These are phyloP conservation scores for Taphrina pruni DNA, from an alignment of 1,139 yeast genomes.

Conservation along the genomic window DNA sequence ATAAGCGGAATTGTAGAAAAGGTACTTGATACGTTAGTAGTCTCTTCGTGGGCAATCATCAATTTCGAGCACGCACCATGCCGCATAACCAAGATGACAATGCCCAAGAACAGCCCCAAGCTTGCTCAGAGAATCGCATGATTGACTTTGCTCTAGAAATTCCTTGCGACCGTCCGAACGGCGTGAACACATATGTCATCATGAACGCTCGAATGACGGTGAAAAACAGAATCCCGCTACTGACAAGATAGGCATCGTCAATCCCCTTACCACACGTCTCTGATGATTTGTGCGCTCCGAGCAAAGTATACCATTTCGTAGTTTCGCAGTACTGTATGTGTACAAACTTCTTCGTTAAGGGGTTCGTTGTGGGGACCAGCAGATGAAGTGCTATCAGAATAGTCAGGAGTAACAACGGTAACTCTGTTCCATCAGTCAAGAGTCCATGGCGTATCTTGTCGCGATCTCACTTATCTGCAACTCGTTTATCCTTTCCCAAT, in stretches of 20 bases:
- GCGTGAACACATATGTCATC: constrained; percentile 65
- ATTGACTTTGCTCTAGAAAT: constrained; percentile 61
- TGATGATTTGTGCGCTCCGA: background rate
- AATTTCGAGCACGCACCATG: constrained; percentile 47
- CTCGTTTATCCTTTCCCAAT: constrained; percentile 18
- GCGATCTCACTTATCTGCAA: constrained; percentile 6
- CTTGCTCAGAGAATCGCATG: constrained; percentile 82
- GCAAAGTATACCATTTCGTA: constrained; percentile 12
- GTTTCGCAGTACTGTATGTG: constrained; percentile 29
- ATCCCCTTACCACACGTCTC: constrained; percentile 45
- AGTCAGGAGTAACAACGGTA: constrained; percentile 8
- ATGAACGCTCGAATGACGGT: constrained; percentile 66
- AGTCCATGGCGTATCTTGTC: background rate
- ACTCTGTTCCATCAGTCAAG: background rate
- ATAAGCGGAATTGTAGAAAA: constrained; percentile 59
- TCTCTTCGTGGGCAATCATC: too few relatives aligned
- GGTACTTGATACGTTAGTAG: constrained; percentile 48
- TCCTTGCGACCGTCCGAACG: constrained; percentile 61
- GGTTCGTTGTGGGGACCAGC: background rate
- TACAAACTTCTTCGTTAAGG: constrained; percentile 22
- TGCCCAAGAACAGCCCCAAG: constrained; percentile 77
- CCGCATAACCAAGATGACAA: constrained; percentile 64
- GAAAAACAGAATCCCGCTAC: constrained; percentile 63
- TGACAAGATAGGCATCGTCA: constrained; percentile 52
- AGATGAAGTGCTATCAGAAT: background rate